Percentiles rank a stretch among this genome's conserved stretches.
Conservation (phyloP, 2,329 filamentous ascomycete species). For the Podosphaera fusca region DNA sequence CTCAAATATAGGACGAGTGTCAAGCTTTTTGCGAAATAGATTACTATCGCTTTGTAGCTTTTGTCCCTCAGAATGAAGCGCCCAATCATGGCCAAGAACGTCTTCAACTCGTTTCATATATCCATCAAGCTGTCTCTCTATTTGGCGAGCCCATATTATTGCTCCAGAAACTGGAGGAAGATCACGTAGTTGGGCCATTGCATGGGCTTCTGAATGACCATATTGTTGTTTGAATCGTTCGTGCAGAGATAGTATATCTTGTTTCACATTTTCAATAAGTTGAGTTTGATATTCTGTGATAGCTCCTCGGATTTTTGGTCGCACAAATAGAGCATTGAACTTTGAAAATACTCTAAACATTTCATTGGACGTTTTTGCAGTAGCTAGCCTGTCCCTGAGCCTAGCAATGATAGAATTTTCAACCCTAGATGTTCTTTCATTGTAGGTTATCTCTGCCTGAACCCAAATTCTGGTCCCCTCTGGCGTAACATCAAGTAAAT, state of each 20-base stretch:
- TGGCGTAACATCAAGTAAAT: constrained; percentile 74
- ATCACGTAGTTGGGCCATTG: constrained; percentile 93
- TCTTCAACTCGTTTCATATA: constrained; percentile 99
- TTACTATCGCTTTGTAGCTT: constrained; percentile 81
- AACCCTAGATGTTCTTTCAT: constrained; percentile 86
- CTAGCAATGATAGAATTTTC: constrained; percentile 98
- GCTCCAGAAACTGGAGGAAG: constrained; percentile 87
- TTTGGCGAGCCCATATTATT: constrained; percentile 94
- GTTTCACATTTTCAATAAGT: constrained; percentile 92
- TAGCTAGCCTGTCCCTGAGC: constrained; percentile 75
- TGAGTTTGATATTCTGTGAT: constrained; percentile 97
- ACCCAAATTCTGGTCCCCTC: constrained; percentile 86
- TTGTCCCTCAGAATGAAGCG: constrained; percentile 79
- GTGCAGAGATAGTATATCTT: constrained; percentile 78
- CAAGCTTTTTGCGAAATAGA: constrained; percentile 86
- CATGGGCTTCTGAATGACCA: constrained; percentile 88
- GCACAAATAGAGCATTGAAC: constrained; percentile 95
- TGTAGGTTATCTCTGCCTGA: constrained; percentile 85
- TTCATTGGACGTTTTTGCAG: constrained; percentile 90
- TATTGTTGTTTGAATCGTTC: constrained; percentile 98
- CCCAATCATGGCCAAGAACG: constrained; percentile 86
- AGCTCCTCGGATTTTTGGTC: constrained; percentile 94
- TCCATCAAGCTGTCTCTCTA: constrained; percentile 79
- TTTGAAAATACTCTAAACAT: constrained; percentile 99
- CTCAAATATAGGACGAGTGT: constrained; percentile 82